Base-by-base conservation (phyloP, 306 rosid genomes). In the Morella rubra region DNA sequence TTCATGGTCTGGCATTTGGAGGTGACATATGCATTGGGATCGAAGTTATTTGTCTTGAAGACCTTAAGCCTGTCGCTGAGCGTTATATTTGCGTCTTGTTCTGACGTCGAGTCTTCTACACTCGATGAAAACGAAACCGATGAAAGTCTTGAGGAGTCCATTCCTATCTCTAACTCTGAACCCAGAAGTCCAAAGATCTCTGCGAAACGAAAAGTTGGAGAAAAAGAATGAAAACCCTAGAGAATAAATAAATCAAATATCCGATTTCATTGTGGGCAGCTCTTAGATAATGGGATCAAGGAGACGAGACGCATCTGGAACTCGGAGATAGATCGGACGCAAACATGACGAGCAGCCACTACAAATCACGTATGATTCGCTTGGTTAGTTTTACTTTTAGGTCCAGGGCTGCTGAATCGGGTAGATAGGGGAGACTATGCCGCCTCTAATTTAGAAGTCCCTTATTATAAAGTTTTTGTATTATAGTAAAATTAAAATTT, bases 1-100 rank as follows among this genome's bases (percentile, higher is more conserved):
- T 81, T 82, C 93, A 92, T 90, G 85, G 76, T 78, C 49, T 85
- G 89, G 61, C 89, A 90, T 92, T 92, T 95, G 86, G 93, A 74
- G 73, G 89, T 76, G 75, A 95, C 82, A 64, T 81, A 90, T 55
- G 64, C 79, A 67, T 90, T 85, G 52, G 96, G 87, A 77, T 92
- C 90, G 72, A 88, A 95, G 19, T 78, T 12, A 18, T 95, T 86
- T 8, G 89, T 70, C 49, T 92, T 95, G 89, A 90, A 95, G 67
- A 64, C 81, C 85, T 81, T 87, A 15, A 90, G 90, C 83, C 77
- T 86, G 0, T 92, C 99, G 69, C 84, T 89, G 77, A 95, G 97
- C 1, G 90, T 76, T 54, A 92, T 78, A 79, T 82, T 83, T 61
- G 54, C 84, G 37, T 92, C 96, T n/a, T 88, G 84, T 37, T 95